phyloP scores from a whole-genome alignment of 2,329 filamentous ascomycete species.

The Sclerotinia minor region DNA sequence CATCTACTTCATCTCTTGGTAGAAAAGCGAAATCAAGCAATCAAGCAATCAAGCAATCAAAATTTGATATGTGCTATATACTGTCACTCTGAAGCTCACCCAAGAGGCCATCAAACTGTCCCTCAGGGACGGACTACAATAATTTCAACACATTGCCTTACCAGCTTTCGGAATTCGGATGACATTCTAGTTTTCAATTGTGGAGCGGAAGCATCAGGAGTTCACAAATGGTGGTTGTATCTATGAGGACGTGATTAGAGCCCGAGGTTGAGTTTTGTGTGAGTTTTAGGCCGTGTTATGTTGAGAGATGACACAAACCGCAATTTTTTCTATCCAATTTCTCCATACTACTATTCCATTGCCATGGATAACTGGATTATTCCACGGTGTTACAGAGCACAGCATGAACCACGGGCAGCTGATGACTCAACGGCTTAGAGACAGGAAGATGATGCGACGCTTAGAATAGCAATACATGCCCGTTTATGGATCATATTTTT shows the following conservation, averaged over 20 bases:
- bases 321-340: neutral
- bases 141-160: constrained; percentile 58
- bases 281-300: neutral
- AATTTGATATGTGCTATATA: constrained; percentile 23
- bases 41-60: neutral
- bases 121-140: constrained; percentile 55
- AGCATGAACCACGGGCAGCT: neutral
- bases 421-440: neutral
- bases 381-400: neutral
- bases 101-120: constrained; percentile 62
- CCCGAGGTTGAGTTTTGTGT: constrained; percentile 29
- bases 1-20: constrained; percentile 78
- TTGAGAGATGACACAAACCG: neutral
- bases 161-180: constrained; percentile 57
- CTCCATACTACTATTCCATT: neutral
- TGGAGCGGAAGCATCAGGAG: constrained; percentile 55
- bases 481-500: neutral
- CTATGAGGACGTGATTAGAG: constrained; percentile 41
- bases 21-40: constrained; percentile 48
- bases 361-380: neutral
- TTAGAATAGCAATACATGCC: neutral
- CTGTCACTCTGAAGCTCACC: constrained; percentile 60
- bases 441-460: neutral
- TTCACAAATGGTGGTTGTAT: constrained; percentile 53
- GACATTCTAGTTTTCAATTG: constrained; percentile 58